Base-by-base conservation (phyloP, 192 early-diverging fungal genomes). In the Phlyctochytrium arcticum region DNA sequence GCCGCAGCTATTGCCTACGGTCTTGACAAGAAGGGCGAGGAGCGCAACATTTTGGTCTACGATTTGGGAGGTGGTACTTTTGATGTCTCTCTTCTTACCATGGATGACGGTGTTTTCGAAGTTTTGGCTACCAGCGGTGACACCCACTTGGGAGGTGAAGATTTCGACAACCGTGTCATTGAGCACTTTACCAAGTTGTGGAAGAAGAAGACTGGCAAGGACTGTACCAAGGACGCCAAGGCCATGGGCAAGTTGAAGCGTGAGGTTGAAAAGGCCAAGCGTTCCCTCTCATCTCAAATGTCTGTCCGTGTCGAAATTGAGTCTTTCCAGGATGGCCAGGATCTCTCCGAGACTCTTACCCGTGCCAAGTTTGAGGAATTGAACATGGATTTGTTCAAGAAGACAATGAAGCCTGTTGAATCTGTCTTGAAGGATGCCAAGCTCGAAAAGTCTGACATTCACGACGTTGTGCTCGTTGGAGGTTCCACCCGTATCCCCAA, bases 401-500 rank as follows among this genome's bases (percentile, higher is more conserved):
- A 88, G 75, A 95, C 95, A 51, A 72, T 97, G 63, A 87, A 90
- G 77, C 95, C 93, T 60, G 95, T 97, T 68, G 92, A 94, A 80
- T 81, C 89, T 76, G 95, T 93, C 15, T 73, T 97, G 59, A 91
- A 92, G 83, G 95, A 98, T 82, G 88, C 91, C 54, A 82, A 84
- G 49, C 68, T 98, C 32, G 62, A 78, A 53, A 98, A 98, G 85
- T 54, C 63, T 69, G 88, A 93, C 68, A 89, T 98, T 39, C 82
- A 98, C 78, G 94, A 96, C 67, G 93, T 98, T 83, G 95, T 98
- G 26, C 85, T 98, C 47, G 95, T 98, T 48, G 95, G 95, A 77
- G 95, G 95, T 60, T 98, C 95, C 63, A 95, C 95, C 37, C 95
- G 95, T 85, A 98, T 98, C 69, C 95, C 95, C 80, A 95, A 95